Base-by-base conservation (phyloP, 176 grass and related monocot genomes). In the Aegilops speltoides region DNA sequence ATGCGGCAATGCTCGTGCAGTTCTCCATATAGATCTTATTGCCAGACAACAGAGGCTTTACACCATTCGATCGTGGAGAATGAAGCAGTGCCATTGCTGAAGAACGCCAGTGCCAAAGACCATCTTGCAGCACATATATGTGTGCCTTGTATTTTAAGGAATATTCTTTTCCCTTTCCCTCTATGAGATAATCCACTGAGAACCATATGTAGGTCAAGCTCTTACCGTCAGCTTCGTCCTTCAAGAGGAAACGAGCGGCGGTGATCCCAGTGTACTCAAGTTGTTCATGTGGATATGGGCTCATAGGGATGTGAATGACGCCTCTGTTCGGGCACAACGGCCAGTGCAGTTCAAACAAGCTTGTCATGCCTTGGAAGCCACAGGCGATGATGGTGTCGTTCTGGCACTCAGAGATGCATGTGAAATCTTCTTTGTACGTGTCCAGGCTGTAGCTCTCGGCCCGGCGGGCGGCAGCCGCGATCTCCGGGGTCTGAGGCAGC, bases 221-320 rank as follows among this genome's bases (percentile, higher is more conserved):
- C n/a, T 25, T 14, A 23, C 12, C 13, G 24, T 25, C 72, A 24
- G 23, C 41, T 10, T 75, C 23, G 0, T 26, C 12, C 23, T 75
- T 75, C 1, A 48, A 7, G 41, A 75, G 14, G 72, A 75, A 75
- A 2, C 28, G 23, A 1, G 23, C 72, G 1, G 7, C 13, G 14
- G 72, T 48, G 72, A 1, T 0, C 3, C 0, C 3, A 7, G 41
- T 0, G 23, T 1, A 34, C 22, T 6, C 72, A 1, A 28, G 0
- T 3, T 48, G 23, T 6, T 75, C 14, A 40, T 8, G 14, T 13
- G 38, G 70, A 50, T 50, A 1, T 50, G 46, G 41, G 3, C 4
- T 5, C 14, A 50, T 16, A 1, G 46, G 46, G 12, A 28, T 25
- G 4, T 7, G 70, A 43, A 75, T 0, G 7, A 48, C 41, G 13